A percentile compares a stretch with the other conserved stretches of the same genome.
Evolutionary conservation across 768 basidiomycete species (phyloP).

Genomic region (Termitomyces heimii): DNA sequence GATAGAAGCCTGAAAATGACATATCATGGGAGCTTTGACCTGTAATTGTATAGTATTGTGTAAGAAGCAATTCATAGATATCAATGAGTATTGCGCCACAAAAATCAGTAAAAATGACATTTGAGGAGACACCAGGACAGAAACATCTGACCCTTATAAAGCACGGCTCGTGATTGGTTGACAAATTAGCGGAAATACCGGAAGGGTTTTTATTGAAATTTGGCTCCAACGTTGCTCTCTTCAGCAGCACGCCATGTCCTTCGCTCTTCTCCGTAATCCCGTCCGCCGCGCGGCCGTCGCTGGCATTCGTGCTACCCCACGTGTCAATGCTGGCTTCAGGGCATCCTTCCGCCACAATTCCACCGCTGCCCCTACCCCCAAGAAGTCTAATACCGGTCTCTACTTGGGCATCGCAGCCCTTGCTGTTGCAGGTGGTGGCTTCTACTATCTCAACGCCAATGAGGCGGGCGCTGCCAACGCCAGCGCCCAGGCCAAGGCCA

Average conservation of each 20-base stretch:
- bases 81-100: conserved; percentile 4
- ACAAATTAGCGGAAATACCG: conserved; percentile 8
- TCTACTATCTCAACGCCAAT: conserved; percentile 50
- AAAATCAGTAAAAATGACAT: background rate
- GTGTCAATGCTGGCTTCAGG: conserved; percentile 25
- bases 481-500: conserved; percentile 52
- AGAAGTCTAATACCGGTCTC: conserved; percentile 47
- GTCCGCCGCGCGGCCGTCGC: conserved; percentile 38
- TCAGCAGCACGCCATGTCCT: conserved; percentile 42
- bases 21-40: background rate
- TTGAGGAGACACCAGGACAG: background rate
- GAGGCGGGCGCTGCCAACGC: conserved; percentile 56
- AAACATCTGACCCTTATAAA: conserved; percentile 10
- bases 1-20: conserved; percentile 1
- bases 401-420: conserved; percentile 59
- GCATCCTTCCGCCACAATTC: conserved; percentile 54
- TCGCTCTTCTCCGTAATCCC: conserved; percentile 46
- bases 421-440: conserved; percentile 55
- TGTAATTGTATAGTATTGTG: background rate
- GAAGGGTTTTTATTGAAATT: conserved; percentile 9
- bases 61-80: background rate
- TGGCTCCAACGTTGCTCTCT: conserved; percentile 7
- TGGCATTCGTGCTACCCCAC: conserved; percentile 21
- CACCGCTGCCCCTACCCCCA: conserved; percentile 41
- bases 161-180: conserved; percentile 16